Conservation (phyloP, 345 rosid genomes). For the Cardamine resedifolia region DNA sequence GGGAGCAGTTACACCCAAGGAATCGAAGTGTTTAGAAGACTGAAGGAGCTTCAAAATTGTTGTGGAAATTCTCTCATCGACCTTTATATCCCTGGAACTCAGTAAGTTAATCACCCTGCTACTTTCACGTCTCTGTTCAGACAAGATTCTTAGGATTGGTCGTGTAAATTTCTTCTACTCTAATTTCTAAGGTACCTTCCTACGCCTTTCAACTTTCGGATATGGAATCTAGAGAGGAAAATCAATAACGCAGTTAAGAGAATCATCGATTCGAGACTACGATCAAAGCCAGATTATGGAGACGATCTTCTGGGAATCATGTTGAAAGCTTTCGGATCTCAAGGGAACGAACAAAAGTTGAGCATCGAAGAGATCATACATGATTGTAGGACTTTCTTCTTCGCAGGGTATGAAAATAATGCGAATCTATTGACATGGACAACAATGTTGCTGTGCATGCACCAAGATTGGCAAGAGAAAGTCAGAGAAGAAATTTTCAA, state of each 20-base stretch:
- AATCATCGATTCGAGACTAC: no score
- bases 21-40: conserved; percentile 44
- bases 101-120: conserved; percentile 22
- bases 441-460: conserved; percentile 45
- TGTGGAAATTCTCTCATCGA: not conserved
- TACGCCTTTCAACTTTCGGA: no score
- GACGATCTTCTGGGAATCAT: conserved; percentile 48
- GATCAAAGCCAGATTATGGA: conserved; percentile 37
- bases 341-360: conserved; percentile 23
- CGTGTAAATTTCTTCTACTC: no score
- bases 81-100: conserved; percentile 43
- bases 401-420: conserved; percentile 45
- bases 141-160: not conserved
- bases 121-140: not conserved
- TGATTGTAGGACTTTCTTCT: conserved; percentile 60
- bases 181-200: no score
- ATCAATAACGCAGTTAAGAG: no score
- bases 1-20: conserved; percentile 47
- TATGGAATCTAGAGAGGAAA: no score
- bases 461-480: no score
- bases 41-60: conserved; percentile 35
- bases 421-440: conserved; percentile 57
- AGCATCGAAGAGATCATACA: conserved; percentile 51
- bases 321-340: conserved; percentile 27
- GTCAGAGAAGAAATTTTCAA: conserved; percentile 50